These are phyloP conservation scores for Phytophthora pisi DNA, from an alignment of 352 stramenopile species.

Conservation along the genomic window DNA sequence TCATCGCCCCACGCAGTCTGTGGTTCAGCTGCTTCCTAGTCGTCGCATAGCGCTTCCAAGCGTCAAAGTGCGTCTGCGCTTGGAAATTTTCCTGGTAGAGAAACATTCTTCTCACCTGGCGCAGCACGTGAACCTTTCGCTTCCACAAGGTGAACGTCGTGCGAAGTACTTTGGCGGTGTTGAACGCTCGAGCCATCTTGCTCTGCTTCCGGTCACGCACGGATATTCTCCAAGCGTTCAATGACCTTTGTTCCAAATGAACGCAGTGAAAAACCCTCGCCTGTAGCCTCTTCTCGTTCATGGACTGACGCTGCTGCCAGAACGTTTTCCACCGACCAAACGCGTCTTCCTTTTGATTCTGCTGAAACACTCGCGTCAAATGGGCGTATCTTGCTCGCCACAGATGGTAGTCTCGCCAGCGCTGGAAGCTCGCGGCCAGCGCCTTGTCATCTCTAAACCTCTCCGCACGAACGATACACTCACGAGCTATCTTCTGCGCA, in stretches of 20 bases:
- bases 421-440: constrained; percentile 12
- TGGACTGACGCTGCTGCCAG: constrained; percentile 11
- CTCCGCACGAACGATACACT: constrained; percentile 5
- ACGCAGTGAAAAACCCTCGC: constrained; percentile 34
- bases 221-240: constrained; percentile 13
- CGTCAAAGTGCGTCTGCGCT: constrained; percentile 47
- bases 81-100: constrained; percentile 40
- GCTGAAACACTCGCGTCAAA: constrained; percentile 33
- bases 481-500: constrained; percentile 2
- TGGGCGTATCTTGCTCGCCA: constrained; percentile 34
- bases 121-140: constrained; percentile 32
- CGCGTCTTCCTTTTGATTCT: constrained; percentile 30
- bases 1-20: constrained; percentile 31
- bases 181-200: constrained; percentile 13
- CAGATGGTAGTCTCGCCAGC: constrained; percentile 31
- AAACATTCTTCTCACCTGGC: constrained; percentile 45
- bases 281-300: constrained; percentile 19
- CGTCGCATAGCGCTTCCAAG: constrained; percentile 46
- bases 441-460: not conserved
- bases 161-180: constrained; percentile 8
- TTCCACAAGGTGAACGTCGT: constrained; percentile 32
- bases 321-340: constrained; percentile 43
- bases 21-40: constrained; percentile 35
- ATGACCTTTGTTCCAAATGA: constrained; percentile 13
- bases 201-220: constrained; percentile 14